These are phyloP conservation scores for Phoma sp. DNA, from an alignment of 2,329 filamentous ascomycete species.

Conservation along the genomic window DNA sequence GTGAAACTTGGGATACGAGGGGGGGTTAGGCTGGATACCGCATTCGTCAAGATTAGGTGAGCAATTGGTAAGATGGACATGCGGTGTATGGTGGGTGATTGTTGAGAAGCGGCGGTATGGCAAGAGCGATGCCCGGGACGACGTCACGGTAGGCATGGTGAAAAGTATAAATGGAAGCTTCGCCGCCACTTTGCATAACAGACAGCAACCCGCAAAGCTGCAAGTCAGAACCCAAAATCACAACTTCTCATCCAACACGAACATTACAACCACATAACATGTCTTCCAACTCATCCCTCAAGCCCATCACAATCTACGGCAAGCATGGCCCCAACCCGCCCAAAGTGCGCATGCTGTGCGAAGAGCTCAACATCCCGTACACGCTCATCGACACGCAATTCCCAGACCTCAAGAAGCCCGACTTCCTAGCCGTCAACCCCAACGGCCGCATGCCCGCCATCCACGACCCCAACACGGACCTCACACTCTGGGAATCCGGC, in stretches of 20 bases:
- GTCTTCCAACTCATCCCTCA: constrained; percentile 16
- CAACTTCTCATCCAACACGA: neutral
- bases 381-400: constrained; percentile 46
- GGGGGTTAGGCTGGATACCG: neutral
- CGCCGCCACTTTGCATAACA: too few species aligned
- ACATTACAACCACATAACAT: neutral
- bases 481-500: constrained; percentile 55
- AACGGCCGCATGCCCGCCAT: constrained; percentile 54
- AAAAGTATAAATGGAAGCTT: too few species aligned
- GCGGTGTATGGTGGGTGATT: too few species aligned
- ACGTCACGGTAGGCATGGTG: too few species aligned
- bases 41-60: neutral
- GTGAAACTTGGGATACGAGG: neutral
- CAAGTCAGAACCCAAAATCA: neutral
- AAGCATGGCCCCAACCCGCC: constrained; percentile 48
- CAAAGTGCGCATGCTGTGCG: constrained; percentile 55
- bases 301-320: constrained; percentile 34
- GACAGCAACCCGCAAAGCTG: too few species aligned
- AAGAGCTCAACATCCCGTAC: constrained; percentile 54
- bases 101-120: too few species aligned
- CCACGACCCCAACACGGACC: constrained; percentile 53
- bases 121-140: too few species aligned
- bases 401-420: constrained; percentile 49
- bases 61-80: neutral
- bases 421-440: constrained; percentile 51